A percentile compares a stretch with the other conserved stretches of the same genome.
These are phyloP conservation scores for Talaromyces amestolkiae DNA, from an alignment of 2,329 filamentous ascomycete genomes.

Conservation along the genomic window DNA sequence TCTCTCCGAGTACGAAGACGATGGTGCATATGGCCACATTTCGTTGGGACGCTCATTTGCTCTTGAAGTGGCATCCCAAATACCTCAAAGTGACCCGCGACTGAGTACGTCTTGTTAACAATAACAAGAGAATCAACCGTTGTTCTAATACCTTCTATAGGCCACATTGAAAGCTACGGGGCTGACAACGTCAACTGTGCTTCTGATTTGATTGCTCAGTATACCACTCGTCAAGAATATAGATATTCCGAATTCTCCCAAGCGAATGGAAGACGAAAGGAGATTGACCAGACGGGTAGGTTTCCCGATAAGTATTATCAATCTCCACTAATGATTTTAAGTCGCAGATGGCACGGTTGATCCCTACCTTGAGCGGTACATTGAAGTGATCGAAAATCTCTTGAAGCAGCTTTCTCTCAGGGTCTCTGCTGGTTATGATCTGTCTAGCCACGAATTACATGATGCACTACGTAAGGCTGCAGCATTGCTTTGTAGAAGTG, in stretches of 20 bases:
- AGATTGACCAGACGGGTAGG: constrained; percentile 13
- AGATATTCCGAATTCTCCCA: constrained; percentile 72
- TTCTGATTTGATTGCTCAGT: constrained; percentile 94
- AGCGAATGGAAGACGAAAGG: constrained; percentile 17
- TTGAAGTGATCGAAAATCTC: constrained; percentile 53
- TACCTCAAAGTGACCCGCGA: constrained; percentile 82
- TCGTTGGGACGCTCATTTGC: constrained; percentile 92
- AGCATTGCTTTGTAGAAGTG: constrained; percentile 76
- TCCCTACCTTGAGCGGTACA: constrained; percentile 24
- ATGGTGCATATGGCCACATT: constrained; percentile 85
- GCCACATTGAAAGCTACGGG: constrained; percentile 71
- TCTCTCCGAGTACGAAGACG: constrained; percentile 89
- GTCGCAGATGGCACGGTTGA: constrained; percentile 1
- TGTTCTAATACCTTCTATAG: constrained; percentile 25
- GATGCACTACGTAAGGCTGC: constrained; percentile 82
- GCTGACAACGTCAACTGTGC: constrained; percentile 80
- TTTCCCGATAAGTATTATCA: not conserved
- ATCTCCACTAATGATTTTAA: constrained; percentile 6
- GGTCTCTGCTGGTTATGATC: constrained; percentile 65
- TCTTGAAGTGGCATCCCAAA: constrained; percentile 81
- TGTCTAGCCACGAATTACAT: constrained; percentile 71
- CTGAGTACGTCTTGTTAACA: constrained; percentile 50
- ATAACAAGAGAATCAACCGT: not conserved
- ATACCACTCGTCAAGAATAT: constrained; percentile 95
- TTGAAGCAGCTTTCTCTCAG: constrained; percentile 71